Evolutionary conservation across 139 green algal species (phyloP).

Genomic region (Chlorella sp.): DNA sequence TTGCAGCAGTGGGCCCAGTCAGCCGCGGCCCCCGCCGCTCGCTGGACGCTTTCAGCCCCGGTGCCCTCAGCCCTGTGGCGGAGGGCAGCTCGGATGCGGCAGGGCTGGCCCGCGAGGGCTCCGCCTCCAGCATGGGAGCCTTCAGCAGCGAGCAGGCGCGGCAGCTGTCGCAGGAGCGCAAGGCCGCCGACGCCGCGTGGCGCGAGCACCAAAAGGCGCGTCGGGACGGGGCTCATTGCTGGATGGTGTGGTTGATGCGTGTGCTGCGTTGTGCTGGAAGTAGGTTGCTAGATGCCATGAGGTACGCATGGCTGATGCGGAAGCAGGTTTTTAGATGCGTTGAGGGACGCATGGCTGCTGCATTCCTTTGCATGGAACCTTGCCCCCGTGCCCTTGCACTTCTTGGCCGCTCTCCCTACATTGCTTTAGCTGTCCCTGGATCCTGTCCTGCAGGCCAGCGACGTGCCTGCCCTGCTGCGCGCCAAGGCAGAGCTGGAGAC

Average conservation of each 20-base stretch:
- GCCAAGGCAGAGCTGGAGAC: slow-evolving; percentile 58
- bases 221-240: too few relatives aligned
- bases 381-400: too few relatives aligned
- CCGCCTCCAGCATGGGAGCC: not conserved
- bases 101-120: not conserved
- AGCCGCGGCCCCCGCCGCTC: not conserved
- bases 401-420: too few relatives aligned
- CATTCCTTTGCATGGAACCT: too few relatives aligned
- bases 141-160: slow-evolving; percentile 19
- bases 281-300: too few relatives aligned
- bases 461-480: slow-evolving; percentile 42
- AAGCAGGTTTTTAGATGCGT: too few relatives aligned
- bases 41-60: too few relatives aligned
- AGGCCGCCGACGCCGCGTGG: slow-evolving; percentile 31
- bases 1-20: not conserved
- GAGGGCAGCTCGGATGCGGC: too few relatives aligned
- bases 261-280: not conserved
- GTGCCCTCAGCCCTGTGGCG: too few relatives aligned
- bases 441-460: slow-evolving; percentile 31
- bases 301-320: not conserved
- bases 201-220: slow-evolving; percentile 37
- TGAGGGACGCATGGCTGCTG: too few relatives aligned
- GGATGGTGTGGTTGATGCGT: not conserved
- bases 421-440: too few relatives aligned
- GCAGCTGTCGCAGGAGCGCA: slow-evolving; percentile 25